Percentiles rank a stretch among this genome's conserved stretches.
Conservation (phyloP, 1,284 basidiomycete genomes). For the Apiotrichum gracile region DNA sequence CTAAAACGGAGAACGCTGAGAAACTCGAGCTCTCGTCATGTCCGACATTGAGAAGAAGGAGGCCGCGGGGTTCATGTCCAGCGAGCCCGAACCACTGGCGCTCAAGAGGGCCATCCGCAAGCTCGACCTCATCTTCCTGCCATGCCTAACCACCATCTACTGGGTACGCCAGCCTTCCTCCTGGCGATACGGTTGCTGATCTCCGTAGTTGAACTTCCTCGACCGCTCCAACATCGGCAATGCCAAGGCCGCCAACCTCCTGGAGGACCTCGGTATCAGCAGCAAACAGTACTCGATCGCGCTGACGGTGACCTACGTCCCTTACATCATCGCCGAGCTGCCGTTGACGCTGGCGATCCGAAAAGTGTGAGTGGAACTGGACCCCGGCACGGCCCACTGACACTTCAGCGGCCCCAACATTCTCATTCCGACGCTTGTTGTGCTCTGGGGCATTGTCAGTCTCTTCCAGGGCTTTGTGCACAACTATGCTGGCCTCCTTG, state of each 20-base stretch:
- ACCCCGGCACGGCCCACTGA: no score
- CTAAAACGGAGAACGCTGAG: no score
- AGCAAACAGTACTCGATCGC: slow-evolving; percentile 27
- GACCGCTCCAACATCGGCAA: slow-evolving; percentile 53
- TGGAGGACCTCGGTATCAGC: slow-evolving; percentile 41
- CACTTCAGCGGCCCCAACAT: slow-evolving; percentile 23
- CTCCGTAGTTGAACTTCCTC: no score
- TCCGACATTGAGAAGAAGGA: background rate
- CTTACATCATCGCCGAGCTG: slow-evolving; percentile 29
- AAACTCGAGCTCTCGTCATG: no score
- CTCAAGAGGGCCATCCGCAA: slow-evolving; percentile 16
- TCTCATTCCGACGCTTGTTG: slow-evolving; percentile 54
- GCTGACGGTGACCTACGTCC: slow-evolving; percentile 27
- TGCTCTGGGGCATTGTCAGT: slow-evolving; percentile 55
- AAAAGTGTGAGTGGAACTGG: slow-evolving; percentile 12
- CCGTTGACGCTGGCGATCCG: slow-evolving; percentile 25
- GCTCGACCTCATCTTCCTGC: slow-evolving; percentile 26
- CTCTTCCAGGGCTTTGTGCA: slow-evolving; percentile 56
- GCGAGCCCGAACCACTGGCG: background rate
- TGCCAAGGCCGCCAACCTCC: slow-evolving; percentile 54
- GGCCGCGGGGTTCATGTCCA: no score
- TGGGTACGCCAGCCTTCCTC: no score
- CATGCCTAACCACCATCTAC: slow-evolving; percentile 22
- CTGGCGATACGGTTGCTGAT: no score
- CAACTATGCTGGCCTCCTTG: slow-evolving; percentile 58